Evolutionary conservation across 164 flowering plant species (phyloP), one percentile per base, ranked within the genome.

Genomic region (Sedum album): DNA sequence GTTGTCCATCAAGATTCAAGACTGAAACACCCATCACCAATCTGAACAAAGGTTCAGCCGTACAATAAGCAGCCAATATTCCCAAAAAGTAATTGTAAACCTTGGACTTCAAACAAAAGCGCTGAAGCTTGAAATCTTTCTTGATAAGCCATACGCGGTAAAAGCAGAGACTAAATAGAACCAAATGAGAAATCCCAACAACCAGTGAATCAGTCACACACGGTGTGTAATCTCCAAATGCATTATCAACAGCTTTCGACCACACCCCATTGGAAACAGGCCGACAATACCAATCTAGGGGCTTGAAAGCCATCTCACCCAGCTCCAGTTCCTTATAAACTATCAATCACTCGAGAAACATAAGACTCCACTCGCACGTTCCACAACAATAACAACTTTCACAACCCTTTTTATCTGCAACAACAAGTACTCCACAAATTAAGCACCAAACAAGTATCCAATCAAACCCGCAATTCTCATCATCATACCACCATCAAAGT

Each of bases 171-270:
- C 81, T 80, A 77, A 90, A 41, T 48, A 92, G 82, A 67, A 80
- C 84, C 82, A 95, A 72, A 75, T 90, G 84, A 41, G 99, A 89
- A 61, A 89, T 48, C 64, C 75, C 72, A 20, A 84, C 71, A 60
- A 88, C 99, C 71, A 95, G 8, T 33, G 87, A 77, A 70, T 89
- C 91, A 18, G 79, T 72, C 14, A 85, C 92, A 79, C 99, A 95
- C 0, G 99, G 99, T 11, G 97, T 89, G 67, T 90, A 95, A 18
- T 83, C 84, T 31, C 97, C 99, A 74, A 95, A 84, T 9, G 93
- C 96, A 85, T 84, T 89, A 44, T 84, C 84, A 66, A 84, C 90
- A 13, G 57, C 70, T 66, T 68, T 85, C 2, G 89, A 72, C 99
- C 99, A 95, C 6, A 84, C 78, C 23, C 97, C 99, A 79, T 88